Evolutionary conservation across 805 yeast species (phyloP), one percentile per base, ranked within the genome.

Genomic region (Yarrowia keelungensis): DNA sequence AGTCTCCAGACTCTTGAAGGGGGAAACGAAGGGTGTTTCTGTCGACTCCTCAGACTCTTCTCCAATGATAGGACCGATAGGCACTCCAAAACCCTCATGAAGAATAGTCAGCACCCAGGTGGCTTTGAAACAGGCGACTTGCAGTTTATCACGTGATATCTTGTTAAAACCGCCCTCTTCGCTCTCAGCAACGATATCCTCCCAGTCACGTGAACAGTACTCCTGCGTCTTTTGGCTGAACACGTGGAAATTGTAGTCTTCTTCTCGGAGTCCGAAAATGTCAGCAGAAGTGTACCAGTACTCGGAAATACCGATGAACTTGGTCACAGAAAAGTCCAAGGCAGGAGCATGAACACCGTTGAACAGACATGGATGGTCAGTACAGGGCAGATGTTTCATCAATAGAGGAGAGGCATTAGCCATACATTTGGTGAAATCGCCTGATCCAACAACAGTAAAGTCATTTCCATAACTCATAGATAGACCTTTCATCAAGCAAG

Each of bases 241-340:
- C 3, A 38, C 46, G 45, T 84, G 82, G 75, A 87, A 94, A 74
- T 91, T 91, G 76, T 93, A 93, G 49, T 71, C 61, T 69, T 87
- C 91, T 14, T 98, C 98, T 2, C 97, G 94, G 80, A 92, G 84
- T 47, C 89, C 86, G 76, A 93, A 93, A 4, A 94, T 86, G 75
- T 94, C 98, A 74, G 92, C 90, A 3, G 97, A 93, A 0, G 98
- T 92, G 76, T 95, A 94, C 98, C 98, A 95, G 79, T 92, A 95
- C 78, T 95, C 99, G 8, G 97, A 91, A 26, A 94, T 89, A 0
- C 99, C 99, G 38, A 95, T 89, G 78, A 95, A 93, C 74, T 87
- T 89, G 74, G 92, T 97, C 61, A 83, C 83, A 14, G 84, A 83
- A 75, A 91, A 92, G 79, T 93, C 92, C 70, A 95, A 86, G 39